Conservation (phyloP, 2,329 filamentous ascomycete genomes). For the Pseudocercospora macadamiae region DNA sequence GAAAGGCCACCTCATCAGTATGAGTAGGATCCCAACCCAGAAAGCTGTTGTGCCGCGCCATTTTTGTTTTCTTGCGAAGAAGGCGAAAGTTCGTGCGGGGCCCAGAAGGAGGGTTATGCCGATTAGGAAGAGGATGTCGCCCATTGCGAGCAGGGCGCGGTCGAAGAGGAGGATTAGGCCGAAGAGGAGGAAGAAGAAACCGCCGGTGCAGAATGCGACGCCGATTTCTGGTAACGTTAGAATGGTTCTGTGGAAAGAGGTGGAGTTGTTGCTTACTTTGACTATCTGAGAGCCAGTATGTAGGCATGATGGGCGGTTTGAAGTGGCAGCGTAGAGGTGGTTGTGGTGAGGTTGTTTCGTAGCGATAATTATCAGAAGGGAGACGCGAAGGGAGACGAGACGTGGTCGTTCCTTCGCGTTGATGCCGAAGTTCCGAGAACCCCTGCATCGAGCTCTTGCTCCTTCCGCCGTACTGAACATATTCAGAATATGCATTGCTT, state of each 20-base stretch:
- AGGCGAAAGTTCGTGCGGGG: conserved; percentile 82
- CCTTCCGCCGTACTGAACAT: too few relatives aligned
- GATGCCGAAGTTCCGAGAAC: too few relatives aligned
- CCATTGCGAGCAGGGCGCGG: conserved; percentile 96
- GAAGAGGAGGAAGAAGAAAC: conserved; percentile 94
- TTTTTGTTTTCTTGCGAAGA: conserved; percentile 94
- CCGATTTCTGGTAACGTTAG: conserved; percentile 73
- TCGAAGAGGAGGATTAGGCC: conserved; percentile 98
- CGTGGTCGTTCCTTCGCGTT: too few relatives aligned
- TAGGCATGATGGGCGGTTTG: conserved; percentile 76
- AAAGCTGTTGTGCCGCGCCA: conserved; percentile 90
- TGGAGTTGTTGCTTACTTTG: conserved; percentile 70
- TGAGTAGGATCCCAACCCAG: conserved; percentile 77
- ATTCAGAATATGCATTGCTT: too few relatives aligned
- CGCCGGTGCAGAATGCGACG: conserved; percentile 95
- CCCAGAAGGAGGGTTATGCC: conserved; percentile 96
- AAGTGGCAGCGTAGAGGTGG: too few relatives aligned
- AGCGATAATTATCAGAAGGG: too few relatives aligned
- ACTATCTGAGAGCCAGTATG: conserved; percentile 94
- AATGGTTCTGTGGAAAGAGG: neutral
- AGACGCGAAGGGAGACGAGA: too few relatives aligned
- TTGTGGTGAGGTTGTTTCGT: too few relatives aligned
- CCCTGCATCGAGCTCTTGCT: too few relatives aligned
- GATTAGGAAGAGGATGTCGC: conserved; percentile 97
- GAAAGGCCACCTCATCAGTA: conserved; percentile 87